These are phyloP conservation scores for Fusarium proliferatum DNA, from an alignment of 2,329 filamentous ascomycete genomes.

Conservation along the genomic window DNA sequence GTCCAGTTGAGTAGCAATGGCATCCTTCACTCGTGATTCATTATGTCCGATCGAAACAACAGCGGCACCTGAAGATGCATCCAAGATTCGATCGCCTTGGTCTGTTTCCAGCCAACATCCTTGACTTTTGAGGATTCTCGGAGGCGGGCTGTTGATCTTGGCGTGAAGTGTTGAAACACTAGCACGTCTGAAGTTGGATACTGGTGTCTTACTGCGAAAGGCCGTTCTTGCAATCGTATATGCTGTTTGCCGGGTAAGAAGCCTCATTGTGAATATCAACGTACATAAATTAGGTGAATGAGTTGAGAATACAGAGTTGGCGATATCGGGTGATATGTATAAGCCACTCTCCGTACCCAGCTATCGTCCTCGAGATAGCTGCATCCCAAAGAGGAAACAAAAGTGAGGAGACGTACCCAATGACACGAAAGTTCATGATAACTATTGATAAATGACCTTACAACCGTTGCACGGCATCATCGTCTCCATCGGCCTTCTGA, in stretches of 20 bases:
- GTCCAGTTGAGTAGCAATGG: conserved; percentile 18
- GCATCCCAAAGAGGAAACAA: background rate
- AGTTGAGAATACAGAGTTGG: background rate
- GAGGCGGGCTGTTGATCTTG: conserved; percentile 30
- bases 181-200: background rate
- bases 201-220: rapidly evolving
- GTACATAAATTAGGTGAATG: background rate
- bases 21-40: conserved; percentile 23
- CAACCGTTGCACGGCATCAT: background rate
- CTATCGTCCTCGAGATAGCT: background rate
- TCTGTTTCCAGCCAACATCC: conserved; percentile 30
- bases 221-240: background rate
- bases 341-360: background rate
- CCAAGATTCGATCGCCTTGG: conserved; percentile 12
- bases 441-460: background rate
- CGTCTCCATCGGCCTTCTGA: conserved; percentile 36
- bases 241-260: background rate
- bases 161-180: conserved; percentile 28
- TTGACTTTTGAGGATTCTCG: conserved; percentile 17
- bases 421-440: conserved; percentile 2
- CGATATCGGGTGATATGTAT: background rate
- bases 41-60: conserved; percentile 32
- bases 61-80: conserved; percentile 33
- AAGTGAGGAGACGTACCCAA: conserved; percentile 18
- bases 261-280: background rate